Conservation (phyloP, 345 rosid genomes). For the Sisymbrium altissimum region DNA sequence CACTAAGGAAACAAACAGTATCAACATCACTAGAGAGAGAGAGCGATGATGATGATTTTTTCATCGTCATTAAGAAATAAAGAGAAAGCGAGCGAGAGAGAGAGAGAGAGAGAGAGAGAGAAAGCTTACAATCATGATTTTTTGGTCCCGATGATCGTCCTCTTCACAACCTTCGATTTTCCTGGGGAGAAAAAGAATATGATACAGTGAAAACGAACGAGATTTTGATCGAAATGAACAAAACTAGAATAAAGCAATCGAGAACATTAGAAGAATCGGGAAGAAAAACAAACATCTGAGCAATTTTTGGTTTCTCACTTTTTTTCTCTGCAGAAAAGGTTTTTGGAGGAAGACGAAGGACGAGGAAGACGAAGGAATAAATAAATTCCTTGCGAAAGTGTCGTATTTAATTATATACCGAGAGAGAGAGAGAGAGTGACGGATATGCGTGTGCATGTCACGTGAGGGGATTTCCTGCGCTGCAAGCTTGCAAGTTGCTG, state of each 20-base stretch:
- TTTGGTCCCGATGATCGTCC: background rate
- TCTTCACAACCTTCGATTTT: background rate
- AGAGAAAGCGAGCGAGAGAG: background rate
- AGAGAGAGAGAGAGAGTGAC: background rate
- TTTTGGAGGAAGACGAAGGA: background rate
- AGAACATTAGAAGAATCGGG: no score
- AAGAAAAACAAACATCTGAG: no score
- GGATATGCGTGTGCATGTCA: conserved; percentile 13
- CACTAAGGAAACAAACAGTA: conserved; percentile 18
- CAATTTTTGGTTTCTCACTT: no score
- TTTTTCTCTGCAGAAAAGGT: background rate
- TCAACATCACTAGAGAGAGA: background rate
- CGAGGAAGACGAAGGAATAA: background rate
- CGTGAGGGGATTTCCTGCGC: conserved; percentile 9
- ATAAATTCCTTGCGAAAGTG: conserved; percentile 6
- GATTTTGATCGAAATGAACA: background rate
- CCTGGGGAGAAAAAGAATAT: background rate
- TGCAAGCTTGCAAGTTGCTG: background rate
- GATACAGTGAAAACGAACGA: background rate
- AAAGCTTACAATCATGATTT: conserved; percentile 7
- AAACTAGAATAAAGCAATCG: background rate
- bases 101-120: background rate
- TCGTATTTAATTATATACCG: conserved; percentile 8
- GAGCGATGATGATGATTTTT: conserved; percentile 11
- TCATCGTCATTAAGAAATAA: background rate